A percentile compares a stretch with the other conserved stretches of the same genome.
These are phyloP conservation scores for Cichorium intybus DNA, from an alignment of 140 eudicot species.

Conservation along the genomic window DNA sequence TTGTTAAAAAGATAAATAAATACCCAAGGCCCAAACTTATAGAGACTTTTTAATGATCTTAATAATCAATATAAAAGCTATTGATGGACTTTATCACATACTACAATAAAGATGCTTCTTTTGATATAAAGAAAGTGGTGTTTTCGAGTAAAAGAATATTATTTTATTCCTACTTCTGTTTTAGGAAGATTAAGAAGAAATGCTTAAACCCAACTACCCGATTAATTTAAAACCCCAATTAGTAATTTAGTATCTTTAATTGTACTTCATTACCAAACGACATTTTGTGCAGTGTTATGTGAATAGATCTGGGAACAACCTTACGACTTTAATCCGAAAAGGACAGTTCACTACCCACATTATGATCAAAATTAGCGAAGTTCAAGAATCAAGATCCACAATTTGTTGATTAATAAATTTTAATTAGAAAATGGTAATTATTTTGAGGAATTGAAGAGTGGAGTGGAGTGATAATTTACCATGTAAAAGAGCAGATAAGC, in stretches of 20 bases:
- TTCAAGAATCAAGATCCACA: conserved; percentile 20
- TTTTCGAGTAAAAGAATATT: background rate
- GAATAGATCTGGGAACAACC: conserved; percentile 19
- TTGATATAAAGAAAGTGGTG: no score
- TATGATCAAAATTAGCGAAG: background rate
- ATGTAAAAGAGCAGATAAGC: conserved; percentile 91
- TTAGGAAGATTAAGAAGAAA: background rate
- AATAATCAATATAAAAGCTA: no score
- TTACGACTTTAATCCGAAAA: conserved; percentile 17
- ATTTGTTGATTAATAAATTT: conserved; percentile 1
- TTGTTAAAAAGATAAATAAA: no score
- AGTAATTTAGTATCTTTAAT: conserved; percentile 16
- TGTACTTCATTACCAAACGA: conserved; percentile 31
- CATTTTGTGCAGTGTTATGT: background rate
- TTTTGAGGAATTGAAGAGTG: conserved; percentile 3
- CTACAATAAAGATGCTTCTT: no score
- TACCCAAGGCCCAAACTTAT: no score
- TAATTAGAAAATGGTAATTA: background rate
- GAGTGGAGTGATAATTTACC: conserved; percentile 39
- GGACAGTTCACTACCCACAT: conserved; percentile 38
- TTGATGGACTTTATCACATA: no score
- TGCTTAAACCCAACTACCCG: conserved; percentile 1
- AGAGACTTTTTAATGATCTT: no score
- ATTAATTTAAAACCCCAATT: conserved; percentile 8
- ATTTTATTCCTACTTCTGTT: background rate